Base-by-base conservation (phyloP, 2,329 filamentous ascomycete genomes). In the Orbilia javanica region DNA sequence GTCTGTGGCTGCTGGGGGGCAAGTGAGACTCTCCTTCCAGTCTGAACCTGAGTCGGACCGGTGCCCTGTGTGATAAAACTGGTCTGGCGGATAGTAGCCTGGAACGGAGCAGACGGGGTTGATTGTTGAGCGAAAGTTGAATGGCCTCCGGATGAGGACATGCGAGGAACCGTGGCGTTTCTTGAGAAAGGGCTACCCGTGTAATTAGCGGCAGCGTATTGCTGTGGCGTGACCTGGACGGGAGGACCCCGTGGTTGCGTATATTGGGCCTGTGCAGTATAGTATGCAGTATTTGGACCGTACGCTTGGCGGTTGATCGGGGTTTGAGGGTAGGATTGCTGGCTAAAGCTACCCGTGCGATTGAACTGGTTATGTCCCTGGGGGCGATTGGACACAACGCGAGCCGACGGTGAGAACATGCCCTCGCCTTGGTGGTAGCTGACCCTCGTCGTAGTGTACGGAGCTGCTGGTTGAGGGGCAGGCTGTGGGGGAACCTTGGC, bases 111-210 rank as follows among this genome's bases (percentile, higher is more conserved):
- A 15, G 60, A 39, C 7, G 55, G 55, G 20, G 15, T 60, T 18
- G 66, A 39, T 20, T 39, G 60, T 7, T 78, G 74, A 42, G 63
- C 42, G 29, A 67, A 78, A 11, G 66, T 63, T 13, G 60, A 62
- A 6, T 67, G 67, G 8, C 34, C 52, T 11, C 62, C 46, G 3
- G 52, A 46, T 13, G 74, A 46, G 13, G 74, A 20, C 18, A 78
- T 78, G 44, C 74, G 68, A 3, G 67, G 74, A 4, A 78, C 74
- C 2, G 52, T 27, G 18, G 50, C 29, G 29, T 46, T 72, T 66
- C 74, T 53, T 3, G 71, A 76, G 67, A 78, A 78, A 1, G 74
- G 74, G 25, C 74, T 78, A 25, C 68, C 72, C 1, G 62, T 39
- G 18, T 78, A 78, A 15, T 55, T 55, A 6, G 60, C 20, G n/a